Evolutionary conservation across 2,329 filamentous ascomycete species (phyloP), one percentile per base, ranked within the genome.

Genomic region (Coccinonectria pachysandricola): DNA sequence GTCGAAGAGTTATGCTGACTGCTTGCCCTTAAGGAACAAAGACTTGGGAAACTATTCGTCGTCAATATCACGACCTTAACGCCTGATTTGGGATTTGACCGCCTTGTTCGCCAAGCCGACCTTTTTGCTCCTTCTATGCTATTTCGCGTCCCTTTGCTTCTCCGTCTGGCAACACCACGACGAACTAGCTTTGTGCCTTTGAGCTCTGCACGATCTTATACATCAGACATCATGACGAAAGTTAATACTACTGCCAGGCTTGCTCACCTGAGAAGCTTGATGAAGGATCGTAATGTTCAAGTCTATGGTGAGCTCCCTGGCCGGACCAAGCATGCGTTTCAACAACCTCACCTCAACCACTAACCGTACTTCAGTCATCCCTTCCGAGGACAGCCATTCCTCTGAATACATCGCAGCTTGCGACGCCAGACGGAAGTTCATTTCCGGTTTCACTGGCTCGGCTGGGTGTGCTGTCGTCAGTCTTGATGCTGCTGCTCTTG

Each of bases 381-480:
- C 91, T 1, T 95, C 88, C 17, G 91, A 96, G 70, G 91, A 98
- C 54, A 88, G 84, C 51, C 91, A 98, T 54, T 84, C 88, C 43
- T 96, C 88, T 42, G 91, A 98, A 62, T 98, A 98, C 57, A 95
- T 95, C 54, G 91, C 91, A 26, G 77, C 79, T n/a, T 94, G 85
- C 53, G 91, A 98, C 62, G 87, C 72, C 35, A 77, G 91, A 42
- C 78, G 91, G 64, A 84, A 79, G 51, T 95, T 79, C 49, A 93
- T 98, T 43, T 87, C 77, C 35, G 88, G 91, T 14, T 98, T 98
- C 57, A 85, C 84, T 32, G 91, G 91, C 29, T 98, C 91, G 7
- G 88, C 91, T 21, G 91, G 91, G 32, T 93, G 84, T 38, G 91
- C 87, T 19, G 79, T 98, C 26, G 69, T 98, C 30, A 91, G 87